Conservation (phyloP, 2,329 filamentous ascomycete species). For the Fusarium burgessii region DNA sequence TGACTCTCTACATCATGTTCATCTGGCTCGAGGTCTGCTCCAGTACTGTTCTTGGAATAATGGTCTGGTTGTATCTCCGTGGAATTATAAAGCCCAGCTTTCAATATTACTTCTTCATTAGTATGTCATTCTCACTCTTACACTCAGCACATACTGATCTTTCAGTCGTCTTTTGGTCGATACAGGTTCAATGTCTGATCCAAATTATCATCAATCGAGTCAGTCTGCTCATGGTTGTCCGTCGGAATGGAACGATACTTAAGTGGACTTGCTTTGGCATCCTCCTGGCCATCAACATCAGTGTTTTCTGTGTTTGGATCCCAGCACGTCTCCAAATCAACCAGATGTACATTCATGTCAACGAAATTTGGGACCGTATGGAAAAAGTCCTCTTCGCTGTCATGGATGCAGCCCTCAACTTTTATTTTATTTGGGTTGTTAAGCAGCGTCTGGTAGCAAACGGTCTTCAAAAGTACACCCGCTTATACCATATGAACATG, state of each 20-base stretch:
- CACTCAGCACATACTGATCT: slow-evolving; percentile 2
- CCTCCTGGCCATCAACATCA: slow-evolving; percentile 60
- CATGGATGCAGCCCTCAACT: slow-evolving; percentile 60
- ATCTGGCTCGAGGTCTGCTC: slow-evolving; percentile 41
- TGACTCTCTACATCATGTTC: slow-evolving; percentile 36
- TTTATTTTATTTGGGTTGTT: slow-evolving; percentile 59
- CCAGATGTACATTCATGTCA: slow-evolving; percentile 54
- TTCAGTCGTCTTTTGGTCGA: slow-evolving; percentile 48
- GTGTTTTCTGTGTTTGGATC: slow-evolving; percentile 63
- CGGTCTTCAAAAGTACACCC: slow-evolving; percentile 61
- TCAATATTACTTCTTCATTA: slow-evolving; percentile 41
- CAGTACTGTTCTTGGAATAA: slow-evolving; percentile 36
- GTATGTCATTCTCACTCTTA: slow-evolving; percentile 20
- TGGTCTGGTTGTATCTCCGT: slow-evolving; percentile 40
- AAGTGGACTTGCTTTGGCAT: slow-evolving; percentile 58
- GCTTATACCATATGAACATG: slow-evolving; percentile 54
- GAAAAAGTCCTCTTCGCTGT: slow-evolving; percentile 62
- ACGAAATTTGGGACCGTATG: slow-evolving; percentile 61
- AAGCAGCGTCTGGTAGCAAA: slow-evolving; percentile 59
- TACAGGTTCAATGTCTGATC: slow-evolving; percentile 58
- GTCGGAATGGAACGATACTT: slow-evolving; percentile 47
- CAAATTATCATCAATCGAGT: slow-evolving; percentile 66
- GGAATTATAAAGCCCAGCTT: slow-evolving; percentile 48
- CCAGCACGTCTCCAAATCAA: slow-evolving; percentile 58
- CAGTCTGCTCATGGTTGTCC: slow-evolving; percentile 57